Percentiles rank a stretch among this genome's conserved stretches.
These are phyloP conservation scores for Rhodomyrtus tomentosa DNA, from an alignment of 345 rosid genomes.

Conservation along the genomic window DNA sequence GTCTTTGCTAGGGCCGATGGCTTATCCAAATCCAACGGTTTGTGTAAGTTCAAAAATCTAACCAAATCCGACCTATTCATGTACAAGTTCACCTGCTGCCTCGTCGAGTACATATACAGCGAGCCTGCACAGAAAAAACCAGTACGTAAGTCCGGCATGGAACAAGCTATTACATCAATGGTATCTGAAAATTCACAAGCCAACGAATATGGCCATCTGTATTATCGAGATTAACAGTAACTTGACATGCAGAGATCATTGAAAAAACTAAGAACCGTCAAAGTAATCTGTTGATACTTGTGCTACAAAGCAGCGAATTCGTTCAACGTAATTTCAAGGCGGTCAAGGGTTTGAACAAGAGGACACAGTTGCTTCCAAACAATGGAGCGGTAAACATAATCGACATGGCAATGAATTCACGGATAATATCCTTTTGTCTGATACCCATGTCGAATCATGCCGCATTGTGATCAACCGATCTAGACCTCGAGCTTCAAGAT, in stretches of 20 bases:
- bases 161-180: neutral
- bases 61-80: constrained; percentile 1
- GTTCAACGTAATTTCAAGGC: too few relatives aligned
- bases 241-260: neutral
- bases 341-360: too few relatives aligned
- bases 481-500: neutral
- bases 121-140: neutral
- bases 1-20: constrained; percentile 1
- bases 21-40: constrained; percentile 14
- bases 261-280: too few relatives aligned
- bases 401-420: too few relatives aligned
- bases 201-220: neutral
- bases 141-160: neutral
- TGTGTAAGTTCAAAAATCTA: constrained; percentile 10
- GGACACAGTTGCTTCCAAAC: too few relatives aligned
- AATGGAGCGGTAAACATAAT: too few relatives aligned
- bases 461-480: neutral
- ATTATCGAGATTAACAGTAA: neutral
- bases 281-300: too few relatives aligned
- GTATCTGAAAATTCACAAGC: neutral
- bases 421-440: too few relatives aligned
- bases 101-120: constrained; percentile 13
- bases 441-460: too few relatives aligned
- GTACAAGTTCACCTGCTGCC: constrained; percentile 9
- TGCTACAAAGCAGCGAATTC: too few relatives aligned